Evolutionary conservation across 1,284 basidiomycete genomes (phyloP), one percentile per base, ranked within the genome.

Genomic region (Leccinum discolor): DNA sequence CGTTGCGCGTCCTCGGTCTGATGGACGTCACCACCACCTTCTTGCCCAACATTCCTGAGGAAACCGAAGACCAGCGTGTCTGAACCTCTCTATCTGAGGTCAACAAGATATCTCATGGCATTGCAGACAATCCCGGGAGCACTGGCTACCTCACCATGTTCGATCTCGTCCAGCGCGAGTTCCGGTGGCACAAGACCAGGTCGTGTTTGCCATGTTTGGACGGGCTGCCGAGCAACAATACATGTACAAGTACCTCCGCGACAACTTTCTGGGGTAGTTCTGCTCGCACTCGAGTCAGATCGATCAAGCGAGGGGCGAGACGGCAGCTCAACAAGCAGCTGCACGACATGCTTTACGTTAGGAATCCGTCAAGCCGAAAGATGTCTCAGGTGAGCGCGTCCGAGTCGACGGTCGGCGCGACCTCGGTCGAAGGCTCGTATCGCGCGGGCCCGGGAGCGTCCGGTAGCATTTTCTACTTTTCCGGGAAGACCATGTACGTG

Each of bases 11-110:
- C 21, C 86, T 99, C 3, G 98, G 98, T 50, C 85, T 99, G 44
- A 99, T 99, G 93, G 98, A 99, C 77, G 95, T 99, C 67, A 99
- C 96, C 3, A 91, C 96, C 54, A 91, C 92, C 57, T 91, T 91
- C 77, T 80, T 73, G 73, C 90, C 82, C 5, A 89, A 89, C 60
- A 85, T 97, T 35, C 96, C 96, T 0, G 97, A 99, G 77, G 96
- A 99, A 77, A 90, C 83, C 67, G 94, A 96, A 66, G 92, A 96
- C 64, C 89, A 95, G 38, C 92, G 98, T 5, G 91, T 99, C 5
- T 91, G 98, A 59, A 98, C 96, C 0, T 97, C 96, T 6, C 84
- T 91, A 59, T 95, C 94, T 3, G 93, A 94, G 63, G 91, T 99
- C 68, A 94, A 94, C 80, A 88, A 89, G 66, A 95, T 99, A 94